These are phyloP conservation scores for Umbelopsis ramanniana DNA, from an alignment of 192 early-diverging fungal species.

Conservation along the genomic window DNA sequence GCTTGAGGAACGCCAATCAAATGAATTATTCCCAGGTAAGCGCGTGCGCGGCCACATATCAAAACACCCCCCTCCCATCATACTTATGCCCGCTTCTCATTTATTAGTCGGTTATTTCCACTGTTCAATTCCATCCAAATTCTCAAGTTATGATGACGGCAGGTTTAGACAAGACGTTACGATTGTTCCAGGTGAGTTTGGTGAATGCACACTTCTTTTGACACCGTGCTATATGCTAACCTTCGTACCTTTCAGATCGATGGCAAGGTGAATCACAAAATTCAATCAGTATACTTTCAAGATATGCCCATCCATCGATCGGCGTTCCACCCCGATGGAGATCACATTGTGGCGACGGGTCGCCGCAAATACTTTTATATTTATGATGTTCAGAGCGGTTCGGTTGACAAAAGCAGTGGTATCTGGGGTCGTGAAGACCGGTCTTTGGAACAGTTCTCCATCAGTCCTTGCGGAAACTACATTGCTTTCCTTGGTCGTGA, in stretches of 20 bases:
- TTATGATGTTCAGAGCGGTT: conserved; percentile 80
- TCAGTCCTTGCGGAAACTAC: conserved; percentile 72
- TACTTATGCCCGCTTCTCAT: conserved; percentile 25
- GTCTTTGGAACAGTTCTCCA: conserved; percentile 68
- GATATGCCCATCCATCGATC: conserved; percentile 86
- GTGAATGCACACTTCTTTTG: not conserved
- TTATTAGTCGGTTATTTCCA: conserved; percentile 64
- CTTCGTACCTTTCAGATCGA: conserved; percentile 61
- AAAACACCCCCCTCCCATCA: not conserved
- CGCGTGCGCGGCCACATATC: conserved; percentile 30
- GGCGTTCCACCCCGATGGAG: conserved; percentile 75
- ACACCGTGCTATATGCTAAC: not conserved
- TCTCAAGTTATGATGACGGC: conserved; percentile 87
- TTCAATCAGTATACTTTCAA: conserved; percentile 87
- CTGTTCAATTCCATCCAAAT: conserved; percentile 87
- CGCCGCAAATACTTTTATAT: conserved; percentile 81
- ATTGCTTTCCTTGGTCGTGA: conserved; percentile 80
- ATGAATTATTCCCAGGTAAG: conserved; percentile 63
- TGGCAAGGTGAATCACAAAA: conserved; percentile 90
- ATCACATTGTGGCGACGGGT: conserved; percentile 79
- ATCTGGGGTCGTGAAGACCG: conserved; percentile 81
- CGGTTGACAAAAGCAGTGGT: conserved; percentile 68
- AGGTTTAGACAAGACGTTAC: conserved; percentile 86
- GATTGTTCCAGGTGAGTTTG: conserved; percentile 73
- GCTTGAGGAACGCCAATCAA: conserved; percentile 81